Evolutionary conservation across 768 basidiomycete species (phyloP), one percentile per base, ranked within the genome.

Genomic region (Pleurotus giganteus): DNA sequence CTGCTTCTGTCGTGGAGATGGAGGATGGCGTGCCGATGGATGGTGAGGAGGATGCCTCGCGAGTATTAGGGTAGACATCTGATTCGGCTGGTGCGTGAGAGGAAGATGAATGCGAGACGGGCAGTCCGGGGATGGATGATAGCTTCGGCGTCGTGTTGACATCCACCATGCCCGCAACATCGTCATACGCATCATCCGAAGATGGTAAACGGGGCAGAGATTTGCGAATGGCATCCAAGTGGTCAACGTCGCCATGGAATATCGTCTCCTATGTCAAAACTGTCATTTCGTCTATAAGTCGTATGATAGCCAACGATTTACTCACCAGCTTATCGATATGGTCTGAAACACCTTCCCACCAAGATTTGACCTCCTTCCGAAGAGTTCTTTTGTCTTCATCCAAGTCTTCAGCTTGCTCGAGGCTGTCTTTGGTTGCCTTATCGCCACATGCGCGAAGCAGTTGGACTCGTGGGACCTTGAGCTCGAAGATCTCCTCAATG

Each of bases 261-360:
- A 66, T 58, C 4, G 65, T 71, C 61, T 86, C 85, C 83, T 85
- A 42, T 21, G 39, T 19, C 15, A 28, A 31, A 31, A 58, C 21
- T 51, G 34, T n/a, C 37, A 11, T 42, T 9, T 41, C 17, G n/a
- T 36, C 17, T 41, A 32, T 8, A 36, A n/a, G 4, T 23, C 8
- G 27, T 3, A n/a, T 4, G 17, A 52, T 4, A 47, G 5, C 42
- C 26, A 13, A 19, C 11, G 36, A 29, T 19, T 23, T 1, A 71
- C 82, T 24, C 54, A 85, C 86, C 57, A 89, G 68, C 57, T 75
- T 73, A 59, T 85, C 83, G 57, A 90, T 70, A 63, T 83, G 77
- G 51, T 82, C 81, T 0, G 80, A 72, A 5, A 89, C 67, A 15
- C 78, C 76, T 60, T 83, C 80, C 86, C 86, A 89, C 84, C 85